These are phyloP conservation scores for Fusarium tupiense DNA, from an alignment of 2,329 filamentous ascomycete species.

Conservation along the genomic window DNA sequence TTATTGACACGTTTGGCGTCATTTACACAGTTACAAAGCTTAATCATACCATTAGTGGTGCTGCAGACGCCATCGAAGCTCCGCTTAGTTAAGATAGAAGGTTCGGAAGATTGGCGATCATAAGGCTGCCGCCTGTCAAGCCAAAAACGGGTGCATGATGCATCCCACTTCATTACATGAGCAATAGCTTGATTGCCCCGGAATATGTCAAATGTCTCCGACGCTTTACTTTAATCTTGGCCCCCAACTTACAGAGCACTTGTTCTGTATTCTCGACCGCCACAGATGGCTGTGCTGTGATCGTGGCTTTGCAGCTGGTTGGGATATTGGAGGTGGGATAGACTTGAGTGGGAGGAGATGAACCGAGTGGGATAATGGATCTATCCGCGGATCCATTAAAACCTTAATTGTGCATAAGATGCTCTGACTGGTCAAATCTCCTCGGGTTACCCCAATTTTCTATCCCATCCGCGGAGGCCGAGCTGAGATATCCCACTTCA, in stretches of 20 bases:
- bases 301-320: background rate
- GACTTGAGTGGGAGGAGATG: conserved; percentile 9
- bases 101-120: background rate
- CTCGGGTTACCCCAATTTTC: background rate
- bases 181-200: background rate
- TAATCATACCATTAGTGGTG: background rate
- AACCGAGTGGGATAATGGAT: conserved; percentile 24
- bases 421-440: background rate
- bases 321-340: conserved; percentile 1
- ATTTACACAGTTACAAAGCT: background rate
- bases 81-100: conserved; percentile 1
- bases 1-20: background rate
- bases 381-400: background rate
- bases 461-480: background rate
- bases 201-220: background rate
- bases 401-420: rapidly evolving
- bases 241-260: background rate
- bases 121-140: background rate
- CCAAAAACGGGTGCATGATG: background rate
- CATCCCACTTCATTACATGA: background rate
- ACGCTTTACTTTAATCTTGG: background rate
- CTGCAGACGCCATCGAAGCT: background rate
- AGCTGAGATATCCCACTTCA: conserved; percentile 31
- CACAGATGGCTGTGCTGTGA: conserved; percentile 1
- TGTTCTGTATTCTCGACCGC: background rate